phyloP scores from a whole-genome alignment of 176 grass and related monocot species.

The Aegilops bicornis region DNA sequence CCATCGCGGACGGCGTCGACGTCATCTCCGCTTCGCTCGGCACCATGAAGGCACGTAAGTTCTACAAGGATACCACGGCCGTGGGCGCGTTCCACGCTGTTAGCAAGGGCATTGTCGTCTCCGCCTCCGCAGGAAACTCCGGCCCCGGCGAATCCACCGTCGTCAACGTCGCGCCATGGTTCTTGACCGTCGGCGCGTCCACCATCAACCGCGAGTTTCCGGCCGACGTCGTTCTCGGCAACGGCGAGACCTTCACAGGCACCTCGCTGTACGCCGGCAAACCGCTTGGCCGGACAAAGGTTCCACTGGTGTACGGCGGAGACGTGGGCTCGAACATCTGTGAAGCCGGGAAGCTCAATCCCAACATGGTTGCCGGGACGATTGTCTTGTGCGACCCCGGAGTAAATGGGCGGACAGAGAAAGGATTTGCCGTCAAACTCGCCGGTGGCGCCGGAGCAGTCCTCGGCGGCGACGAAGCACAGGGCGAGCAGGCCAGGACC shows the following conservation, averaged over 20 bases:
- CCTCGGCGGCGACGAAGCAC: neutral
- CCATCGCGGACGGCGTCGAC: constrained; percentile 37
- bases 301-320: constrained; percentile 26
- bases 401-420: neutral
- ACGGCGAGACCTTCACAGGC: constrained; percentile 17
- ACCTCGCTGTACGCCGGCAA: constrained; percentile 21
- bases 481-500: constrained; percentile 13
- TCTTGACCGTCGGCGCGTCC: constrained; percentile 49
- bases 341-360: constrained; percentile 18
- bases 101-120: constrained; percentile 39
- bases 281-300: neutral
- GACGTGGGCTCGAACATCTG: constrained; percentile 19
- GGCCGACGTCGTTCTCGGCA: constrained; percentile 34
- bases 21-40: constrained; percentile 47
- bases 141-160: constrained; percentile 35
- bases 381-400: constrained; percentile 45
- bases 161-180: constrained; percentile 49
- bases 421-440: constrained; percentile 40
- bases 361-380: constrained; percentile 18
- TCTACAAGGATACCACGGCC: constrained; percentile 27
- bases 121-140: constrained; percentile 27
- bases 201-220: constrained; percentile 48
- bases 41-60: neutral
- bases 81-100: constrained; percentile 45
- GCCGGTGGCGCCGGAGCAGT: constrained; percentile 42